Base-by-base conservation (phyloP, 352 stramenopile genomes). In the Phytophthora macrochlamydospora region DNA sequence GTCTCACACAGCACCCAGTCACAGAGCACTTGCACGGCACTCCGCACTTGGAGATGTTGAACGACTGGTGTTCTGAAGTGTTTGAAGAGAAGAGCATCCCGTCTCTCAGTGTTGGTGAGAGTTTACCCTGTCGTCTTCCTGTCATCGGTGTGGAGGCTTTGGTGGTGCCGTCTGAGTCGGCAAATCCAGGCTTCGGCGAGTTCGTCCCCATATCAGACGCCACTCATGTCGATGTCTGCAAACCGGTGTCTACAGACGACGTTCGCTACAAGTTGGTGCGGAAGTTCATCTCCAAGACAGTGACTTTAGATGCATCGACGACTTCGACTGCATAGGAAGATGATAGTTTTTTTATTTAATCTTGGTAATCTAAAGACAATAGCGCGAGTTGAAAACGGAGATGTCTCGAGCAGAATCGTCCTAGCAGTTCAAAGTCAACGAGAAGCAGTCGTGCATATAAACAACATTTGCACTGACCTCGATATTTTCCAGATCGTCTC, bases 161-260 rank as follows among this genome's bases (percentile, higher is more conserved):
- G 5, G 83, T 95, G 4, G 87, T 95, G 24, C 87, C 87, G 0
- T 71, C 80, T 1, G 59, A 63, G 35, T 93, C 83, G 13, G 83
- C 83, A 5, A 90, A 93, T 38, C 87, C 84, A 14, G 87, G 84
- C 33, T 92, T 95, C 69, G 83, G 80, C 3, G 74, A 85, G 46
- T 91, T 91, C 42, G 69, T 90, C n/a, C 65, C 56, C 7, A 57
- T 95, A n/a, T 62, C 67, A 2, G 70, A 90, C 29, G 69, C 81
- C 3, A 87, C 86, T 13, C 87, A 95, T 55, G 76, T 92, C 12
- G 85, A 91, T 31, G 83, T 95, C 5, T 95, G 87, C 74, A 95
- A 95, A 46, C 87, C 87, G 7, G 59, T 45, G 4, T 87, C 81
- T 11, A 76, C 72, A 14, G 38, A 82, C 7, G 85, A 93, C 37